phyloP scores from a whole-genome alignment of 305 asterid species.

The Fraxinus dipetala region DNA sequence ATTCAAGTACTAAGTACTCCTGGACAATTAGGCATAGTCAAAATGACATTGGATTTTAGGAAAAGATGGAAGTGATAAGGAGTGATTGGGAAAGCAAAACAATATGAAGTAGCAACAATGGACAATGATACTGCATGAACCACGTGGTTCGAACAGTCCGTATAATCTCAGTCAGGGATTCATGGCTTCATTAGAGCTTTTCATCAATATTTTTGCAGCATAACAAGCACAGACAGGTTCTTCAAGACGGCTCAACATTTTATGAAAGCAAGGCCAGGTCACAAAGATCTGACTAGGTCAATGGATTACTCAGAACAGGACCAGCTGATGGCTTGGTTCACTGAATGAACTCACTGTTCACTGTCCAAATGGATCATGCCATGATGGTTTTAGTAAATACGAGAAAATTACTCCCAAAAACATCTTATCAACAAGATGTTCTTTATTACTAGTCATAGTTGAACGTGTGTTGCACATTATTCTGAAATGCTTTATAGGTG shows the following conservation, averaged over 20 bases:
- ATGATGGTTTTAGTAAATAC: background rate
- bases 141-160: background rate
- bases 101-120: background rate
- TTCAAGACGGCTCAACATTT: background rate
- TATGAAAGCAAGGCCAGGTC: background rate
- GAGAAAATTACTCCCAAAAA: background rate
- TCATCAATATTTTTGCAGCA: background rate
- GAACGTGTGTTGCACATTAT: background rate
- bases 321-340: background rate
- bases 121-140: background rate
- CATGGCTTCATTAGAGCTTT: background rate
- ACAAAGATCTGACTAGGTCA: background rate
- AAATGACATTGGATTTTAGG: background rate
- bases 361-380: background rate
- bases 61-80: background rate
- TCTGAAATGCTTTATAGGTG: background rate
- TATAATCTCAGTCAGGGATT: background rate
- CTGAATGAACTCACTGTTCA: background rate
- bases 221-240: background rate
- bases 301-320: background rate
- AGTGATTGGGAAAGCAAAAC: background rate
- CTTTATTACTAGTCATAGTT: background rate
- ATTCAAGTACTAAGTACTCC: background rate
- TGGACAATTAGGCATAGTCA: background rate
- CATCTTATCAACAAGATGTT: background rate